phyloP scores from a whole-genome alignment of 345 rosid genomes.

The Citrus sp. region DNA sequence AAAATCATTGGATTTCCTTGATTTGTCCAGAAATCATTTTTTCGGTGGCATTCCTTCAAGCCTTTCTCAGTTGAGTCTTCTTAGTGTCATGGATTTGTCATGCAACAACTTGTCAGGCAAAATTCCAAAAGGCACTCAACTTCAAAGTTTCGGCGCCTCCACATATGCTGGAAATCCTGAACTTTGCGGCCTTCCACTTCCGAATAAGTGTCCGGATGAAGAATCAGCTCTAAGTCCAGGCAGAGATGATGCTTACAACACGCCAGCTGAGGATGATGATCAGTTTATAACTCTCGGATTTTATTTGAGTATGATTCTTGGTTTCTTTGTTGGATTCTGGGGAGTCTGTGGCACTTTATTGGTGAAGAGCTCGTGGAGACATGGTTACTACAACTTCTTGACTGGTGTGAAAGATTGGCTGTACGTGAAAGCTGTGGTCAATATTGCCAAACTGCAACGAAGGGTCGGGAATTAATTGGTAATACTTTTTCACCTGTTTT shows the following conservation, averaged over 20 bases:
- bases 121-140: conserved; percentile 14
- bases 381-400: not conserved
- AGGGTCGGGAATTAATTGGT: not conserved
- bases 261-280: not conserved
- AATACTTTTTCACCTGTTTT: not conserved
- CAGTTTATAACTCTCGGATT: not conserved
- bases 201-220: not conserved
- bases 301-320: not conserved
- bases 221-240: not conserved
- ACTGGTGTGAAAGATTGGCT: not conserved
- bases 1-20: conserved; percentile 21
- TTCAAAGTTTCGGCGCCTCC: not conserved
- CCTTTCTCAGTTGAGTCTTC: not conserved
- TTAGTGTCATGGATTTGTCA: conserved; percentile 19
- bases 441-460: not conserved
- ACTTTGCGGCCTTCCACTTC: not conserved
- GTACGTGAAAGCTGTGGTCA: not conserved
- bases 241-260: not conserved
- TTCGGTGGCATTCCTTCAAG: conserved; percentile 31
- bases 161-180: not conserved
- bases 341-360: not conserved
- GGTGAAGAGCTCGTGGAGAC: not conserved
- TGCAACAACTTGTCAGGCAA: conserved; percentile 17
- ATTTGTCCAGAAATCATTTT: conserved; percentile 30
- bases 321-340: not conserved